These are phyloP conservation scores for Solanum virginianum DNA, from an alignment of 257 asterid species.

Conservation along the genomic window DNA sequence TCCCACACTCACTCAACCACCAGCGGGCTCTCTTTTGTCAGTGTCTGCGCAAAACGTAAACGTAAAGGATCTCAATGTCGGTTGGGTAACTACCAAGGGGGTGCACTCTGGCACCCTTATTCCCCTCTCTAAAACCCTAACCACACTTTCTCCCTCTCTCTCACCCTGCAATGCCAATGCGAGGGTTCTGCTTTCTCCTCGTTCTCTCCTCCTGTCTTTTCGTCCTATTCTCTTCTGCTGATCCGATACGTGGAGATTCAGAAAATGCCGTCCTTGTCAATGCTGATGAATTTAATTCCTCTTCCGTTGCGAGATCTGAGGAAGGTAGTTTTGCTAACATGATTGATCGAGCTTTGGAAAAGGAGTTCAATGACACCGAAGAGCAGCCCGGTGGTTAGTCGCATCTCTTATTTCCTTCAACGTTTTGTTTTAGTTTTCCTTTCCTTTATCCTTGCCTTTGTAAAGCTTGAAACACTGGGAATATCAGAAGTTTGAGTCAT, in stretches of 20 bases:
- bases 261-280: conserved; percentile 7
- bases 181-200: conserved; percentile 11
- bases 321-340: conserved; percentile 46
- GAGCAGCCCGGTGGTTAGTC: conserved; percentile 55
- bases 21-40: not conserved
- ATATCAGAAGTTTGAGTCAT: not conserved
- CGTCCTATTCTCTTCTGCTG: conserved; percentile 20
- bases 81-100: not conserved
- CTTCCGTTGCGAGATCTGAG: conserved; percentile 15
- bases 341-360: conserved; percentile 58
- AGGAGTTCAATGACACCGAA: conserved; percentile 68
- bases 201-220: conserved; percentile 1
- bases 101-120: not conserved
- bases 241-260: conserved; percentile 3
- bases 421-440: not conserved
- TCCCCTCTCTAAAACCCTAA: not conserved
- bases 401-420: conserved; percentile 1
- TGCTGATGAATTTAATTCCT: conserved; percentile 10
- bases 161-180: conserved; percentile 8
- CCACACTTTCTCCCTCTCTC: not conserved
- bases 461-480: not conserved
- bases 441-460: too few species aligned
- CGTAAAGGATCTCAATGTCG: not conserved
- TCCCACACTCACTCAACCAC: not conserved
- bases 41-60: not conserved